Percentiles rank a stretch among this genome's conserved stretches.
phyloP scores from a whole-genome alignment of 768 basidiomycete genomes.

The Auricularia sp. region DNA sequence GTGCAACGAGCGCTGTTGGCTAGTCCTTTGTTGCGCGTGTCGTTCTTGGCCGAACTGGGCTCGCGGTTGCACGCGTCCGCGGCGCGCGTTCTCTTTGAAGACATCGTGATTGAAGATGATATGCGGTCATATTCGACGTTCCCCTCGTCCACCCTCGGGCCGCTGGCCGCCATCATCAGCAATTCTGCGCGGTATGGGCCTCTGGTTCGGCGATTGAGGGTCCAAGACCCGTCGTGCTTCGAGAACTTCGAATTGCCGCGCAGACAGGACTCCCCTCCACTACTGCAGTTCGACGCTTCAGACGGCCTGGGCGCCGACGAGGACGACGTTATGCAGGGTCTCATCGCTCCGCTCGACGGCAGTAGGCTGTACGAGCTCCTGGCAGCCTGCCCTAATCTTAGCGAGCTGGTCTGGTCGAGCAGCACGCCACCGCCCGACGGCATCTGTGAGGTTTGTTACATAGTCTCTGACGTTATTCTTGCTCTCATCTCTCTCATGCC shows the following conservation, averaged over 20 bases:
- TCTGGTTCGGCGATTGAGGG: conserved; percentile 20
- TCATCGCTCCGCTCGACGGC: conserved; percentile 10
- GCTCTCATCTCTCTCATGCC: background rate
- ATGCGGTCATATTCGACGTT: conserved; percentile 11
- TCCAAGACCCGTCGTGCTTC: conserved; percentile 13
- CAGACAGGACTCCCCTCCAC: background rate
- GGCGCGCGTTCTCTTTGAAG: conserved; percentile 21
- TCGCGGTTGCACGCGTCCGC: conserved; percentile 20
- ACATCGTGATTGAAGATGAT: conserved; percentile 22
- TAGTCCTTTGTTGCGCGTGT: conserved; percentile 5
- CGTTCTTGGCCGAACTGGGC: conserved; percentile 21
- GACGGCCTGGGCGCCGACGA: conserved; percentile 5
- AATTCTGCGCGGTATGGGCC: conserved; percentile 23
- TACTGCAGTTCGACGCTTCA: conserved; percentile 7
- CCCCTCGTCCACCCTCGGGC: conserved; percentile 5
- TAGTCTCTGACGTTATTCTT: background rate
- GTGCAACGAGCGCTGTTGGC: conserved; percentile 2
- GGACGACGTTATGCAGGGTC: conserved; percentile 4
- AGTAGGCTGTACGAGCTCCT: conserved; percentile 9
- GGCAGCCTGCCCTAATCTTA: conserved; percentile 14
- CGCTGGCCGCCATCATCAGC: conserved; percentile 19
- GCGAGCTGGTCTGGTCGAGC: conserved; percentile 24
- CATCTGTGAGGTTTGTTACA: conserved; percentile 25
- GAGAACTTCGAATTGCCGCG: background rate
- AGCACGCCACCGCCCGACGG: conserved; percentile 28